These are phyloP conservation scores for Dendrocalamus latiflorus DNA, from an alignment of 202 grass and related monocot genomes.

Conservation along the genomic window DNA sequence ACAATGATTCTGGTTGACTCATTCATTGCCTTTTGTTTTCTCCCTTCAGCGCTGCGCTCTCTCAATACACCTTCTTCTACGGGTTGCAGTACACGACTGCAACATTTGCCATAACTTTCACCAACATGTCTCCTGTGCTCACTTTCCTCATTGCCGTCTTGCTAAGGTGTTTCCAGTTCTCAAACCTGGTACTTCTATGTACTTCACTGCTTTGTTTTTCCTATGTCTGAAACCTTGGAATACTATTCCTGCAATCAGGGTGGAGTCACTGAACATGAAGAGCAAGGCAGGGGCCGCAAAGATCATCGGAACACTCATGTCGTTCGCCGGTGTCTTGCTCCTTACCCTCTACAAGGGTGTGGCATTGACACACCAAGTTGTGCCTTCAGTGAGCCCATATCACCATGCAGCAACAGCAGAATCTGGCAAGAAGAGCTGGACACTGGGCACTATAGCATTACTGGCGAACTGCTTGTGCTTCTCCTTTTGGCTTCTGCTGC, in stretches of 20 bases:
- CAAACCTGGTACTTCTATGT: not conserved
- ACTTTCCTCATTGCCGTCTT: constrained; percentile 57
- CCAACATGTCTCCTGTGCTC: constrained; percentile 59
- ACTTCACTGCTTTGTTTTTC: not conserved
- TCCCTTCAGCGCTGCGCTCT: constrained; percentile 62
- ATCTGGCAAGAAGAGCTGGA: constrained; percentile 49
- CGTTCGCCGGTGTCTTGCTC: constrained; percentile 56
- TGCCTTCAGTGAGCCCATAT: not conserved
- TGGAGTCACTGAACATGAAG: constrained; percentile 73
- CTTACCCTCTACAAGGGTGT: constrained; percentile 73
- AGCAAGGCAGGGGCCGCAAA: constrained; percentile 60
- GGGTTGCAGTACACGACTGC: constrained; percentile 58
- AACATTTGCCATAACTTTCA: constrained; percentile 68
- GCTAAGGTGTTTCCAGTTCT: constrained; percentile 34
- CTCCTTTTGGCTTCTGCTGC: constrained; percentile 69
- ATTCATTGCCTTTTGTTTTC: not conserved
- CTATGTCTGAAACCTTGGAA: not conserved
- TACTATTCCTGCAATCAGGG: constrained; percentile 24
- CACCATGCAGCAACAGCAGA: constrained; percentile 18
- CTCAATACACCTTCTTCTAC: constrained; percentile 68
- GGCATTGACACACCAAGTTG: constrained; percentile 45
- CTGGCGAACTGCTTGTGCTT: constrained; percentile 54
- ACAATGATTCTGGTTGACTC: constrained; percentile 10
- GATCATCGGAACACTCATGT: constrained; percentile 45
- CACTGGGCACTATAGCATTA: constrained; percentile 46